A percentile compares a stretch with the other conserved stretches of the same genome.
phyloP scores from a whole-genome alignment of 345 rosid genomes.

The Nephelium lappaceum region DNA sequence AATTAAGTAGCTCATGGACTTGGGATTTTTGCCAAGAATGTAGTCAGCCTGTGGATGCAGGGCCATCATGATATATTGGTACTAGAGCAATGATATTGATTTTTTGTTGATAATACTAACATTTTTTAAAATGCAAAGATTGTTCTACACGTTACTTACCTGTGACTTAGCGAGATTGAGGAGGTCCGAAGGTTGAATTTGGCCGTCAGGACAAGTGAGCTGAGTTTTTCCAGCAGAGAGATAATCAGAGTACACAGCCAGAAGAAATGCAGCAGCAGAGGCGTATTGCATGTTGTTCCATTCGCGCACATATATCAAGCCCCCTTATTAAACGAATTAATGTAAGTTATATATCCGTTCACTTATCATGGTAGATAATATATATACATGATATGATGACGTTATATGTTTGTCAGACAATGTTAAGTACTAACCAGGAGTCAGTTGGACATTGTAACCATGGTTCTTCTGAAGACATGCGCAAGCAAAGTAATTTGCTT shows the following conservation, averaged over 20 bases:
- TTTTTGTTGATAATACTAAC: no score
- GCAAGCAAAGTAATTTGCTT: slow-evolving; percentile 82
- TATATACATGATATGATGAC: no score
- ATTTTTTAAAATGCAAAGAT: not conserved
- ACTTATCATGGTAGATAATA: no score
- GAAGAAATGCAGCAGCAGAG: slow-evolving; percentile 74
- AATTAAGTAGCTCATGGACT: slow-evolving; percentile 69
- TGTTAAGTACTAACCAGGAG: slow-evolving; percentile 50
- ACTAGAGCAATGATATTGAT: not conserved
- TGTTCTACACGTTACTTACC: slow-evolving; percentile 29
- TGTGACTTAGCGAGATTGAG: slow-evolving; percentile 70
- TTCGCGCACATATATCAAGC: slow-evolving; percentile 68
- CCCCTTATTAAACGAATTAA: slow-evolving; percentile 43
- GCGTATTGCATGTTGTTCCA: slow-evolving; percentile 92
- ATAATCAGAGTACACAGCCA: slow-evolving; percentile 64
- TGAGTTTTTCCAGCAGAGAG: slow-evolving; percentile 62
- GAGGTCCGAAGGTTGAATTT: slow-evolving; percentile 54
- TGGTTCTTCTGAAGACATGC: slow-evolving; percentile 82
- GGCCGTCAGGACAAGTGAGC: slow-evolving; percentile 64
- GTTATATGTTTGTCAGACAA: no score
- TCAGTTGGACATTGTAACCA: slow-evolving; percentile 66
- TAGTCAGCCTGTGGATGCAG: slow-evolving; percentile 56
- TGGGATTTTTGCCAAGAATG: slow-evolving; percentile 74
- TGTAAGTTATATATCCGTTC: not conserved
- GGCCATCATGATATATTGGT: not conserved